These are phyloP conservation scores for Boletus eberwhitei DNA, from an alignment of 768 basidiomycete species.

Conservation along the genomic window DNA sequence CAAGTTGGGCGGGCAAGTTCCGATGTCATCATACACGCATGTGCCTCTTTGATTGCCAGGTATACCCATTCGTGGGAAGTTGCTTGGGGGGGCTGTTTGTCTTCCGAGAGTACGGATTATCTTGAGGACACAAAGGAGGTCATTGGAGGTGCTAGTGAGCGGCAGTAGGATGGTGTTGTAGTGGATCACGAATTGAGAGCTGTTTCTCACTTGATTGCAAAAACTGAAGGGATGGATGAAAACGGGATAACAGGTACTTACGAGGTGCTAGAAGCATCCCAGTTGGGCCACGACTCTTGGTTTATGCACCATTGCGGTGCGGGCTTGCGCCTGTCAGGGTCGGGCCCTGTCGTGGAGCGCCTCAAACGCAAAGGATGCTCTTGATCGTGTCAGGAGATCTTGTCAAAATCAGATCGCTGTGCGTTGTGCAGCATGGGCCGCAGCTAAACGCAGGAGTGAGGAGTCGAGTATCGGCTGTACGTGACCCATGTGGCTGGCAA, in stretches of 20 bases:
- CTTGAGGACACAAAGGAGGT: too few relatives aligned
- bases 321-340: conserved; percentile 11
- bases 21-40: conserved; percentile 14
- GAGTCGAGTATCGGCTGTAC: too few relatives aligned
- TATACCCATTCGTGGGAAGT: conserved; percentile 1
- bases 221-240: conserved; percentile 2
- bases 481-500: too few relatives aligned
- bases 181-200: too few relatives aligned
- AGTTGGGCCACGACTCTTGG: conserved; percentile 13
- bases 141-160: too few relatives aligned
- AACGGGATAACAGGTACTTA: conserved; percentile 9
- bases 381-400: conserved; percentile 14
- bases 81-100: too few relatives aligned
- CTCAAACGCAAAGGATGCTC: conserved; percentile 1
- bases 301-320: too few relatives aligned
- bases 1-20: conserved; percentile 29
- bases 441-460: not conserved
- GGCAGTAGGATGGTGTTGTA: too few relatives aligned
- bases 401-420: not conserved
- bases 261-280: conserved; percentile 30
- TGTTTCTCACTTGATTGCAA: conserved; percentile 12
- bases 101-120: too few relatives aligned
- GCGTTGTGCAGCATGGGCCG: not conserved
- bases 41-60: not conserved
- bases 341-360: conserved; percentile 7